These are phyloP conservation scores for Trametes sp. DNA, from an alignment of 1,284 basidiomycete genomes.

Conservation along the genomic window DNA sequence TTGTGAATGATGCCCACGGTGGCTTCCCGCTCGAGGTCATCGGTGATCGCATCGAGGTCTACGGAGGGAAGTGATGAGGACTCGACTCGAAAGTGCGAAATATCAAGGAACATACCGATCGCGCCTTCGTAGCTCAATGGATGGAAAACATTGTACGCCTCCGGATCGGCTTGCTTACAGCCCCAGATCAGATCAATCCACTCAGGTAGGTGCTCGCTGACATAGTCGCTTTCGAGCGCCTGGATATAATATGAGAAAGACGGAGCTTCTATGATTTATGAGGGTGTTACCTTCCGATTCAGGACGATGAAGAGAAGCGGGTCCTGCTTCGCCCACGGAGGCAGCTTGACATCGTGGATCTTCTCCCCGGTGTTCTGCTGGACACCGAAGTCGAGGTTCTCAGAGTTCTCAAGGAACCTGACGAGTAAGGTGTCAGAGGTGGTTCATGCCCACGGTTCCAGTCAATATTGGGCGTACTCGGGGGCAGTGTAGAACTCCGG, in stretches of 20 bases:
- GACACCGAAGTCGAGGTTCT: slow-evolving; percentile 84
- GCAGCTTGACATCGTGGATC: slow-evolving; percentile 90
- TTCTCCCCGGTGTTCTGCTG: slow-evolving; percentile 84
- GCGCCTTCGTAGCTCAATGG: slow-evolving; percentile 95
- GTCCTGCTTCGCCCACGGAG: slow-evolving; percentile 90
- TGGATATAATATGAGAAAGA: slow-evolving; percentile 37
- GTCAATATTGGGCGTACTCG: slow-evolving; percentile 55
- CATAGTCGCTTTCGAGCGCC: slow-evolving; percentile 92
- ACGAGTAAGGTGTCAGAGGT: slow-evolving; percentile 7
- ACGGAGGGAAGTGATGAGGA: background rate
- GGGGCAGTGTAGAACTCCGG: slow-evolving; percentile 90
- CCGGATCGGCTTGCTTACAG: slow-evolving; percentile 83
- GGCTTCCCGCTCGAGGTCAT: slow-evolving; percentile 89
- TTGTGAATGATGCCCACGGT: slow-evolving; percentile 97
- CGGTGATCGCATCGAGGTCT: slow-evolving; percentile 88
- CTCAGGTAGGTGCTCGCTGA: slow-evolving; percentile 84
- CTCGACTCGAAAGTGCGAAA: background rate
- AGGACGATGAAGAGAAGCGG: slow-evolving; percentile 85
- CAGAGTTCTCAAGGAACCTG: slow-evolving; percentile 77
- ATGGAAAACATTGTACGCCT: slow-evolving; percentile 89
- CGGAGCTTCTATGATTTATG: no score
- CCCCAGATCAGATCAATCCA: slow-evolving; percentile 98
- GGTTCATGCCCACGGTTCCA: background rate
- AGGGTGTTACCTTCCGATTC: slow-evolving; percentile 71
- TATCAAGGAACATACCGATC: slow-evolving; percentile 60